These are phyloP conservation scores for Plasmodium relictum DNA, from an alignment of 169 alveolate species.

Conservation along the genomic window DNA sequence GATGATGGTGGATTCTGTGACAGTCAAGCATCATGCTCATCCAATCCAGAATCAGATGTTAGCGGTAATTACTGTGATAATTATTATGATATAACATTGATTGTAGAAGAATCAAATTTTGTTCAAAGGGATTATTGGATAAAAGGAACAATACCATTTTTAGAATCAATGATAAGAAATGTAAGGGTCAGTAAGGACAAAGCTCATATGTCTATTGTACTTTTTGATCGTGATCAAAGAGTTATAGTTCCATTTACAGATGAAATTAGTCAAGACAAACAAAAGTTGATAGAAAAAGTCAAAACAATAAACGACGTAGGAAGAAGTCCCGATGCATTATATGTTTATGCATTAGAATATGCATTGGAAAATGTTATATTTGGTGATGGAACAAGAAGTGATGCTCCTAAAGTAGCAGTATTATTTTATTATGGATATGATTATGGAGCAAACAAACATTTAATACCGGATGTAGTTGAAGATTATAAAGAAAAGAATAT, in stretches of 20 bases:
- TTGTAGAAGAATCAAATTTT: constrained; percentile 65
- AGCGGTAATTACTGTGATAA: constrained; percentile 64
- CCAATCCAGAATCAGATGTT: neutral
- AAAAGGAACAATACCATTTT: constrained; percentile 69
- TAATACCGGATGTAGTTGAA: constrained; percentile 69
- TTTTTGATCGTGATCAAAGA: constrained; percentile 29
- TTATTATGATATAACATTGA: constrained; percentile 60
- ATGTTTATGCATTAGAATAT: constrained; percentile 60
- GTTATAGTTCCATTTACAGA: constrained; percentile 69
- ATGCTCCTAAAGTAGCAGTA: constrained; percentile 72
- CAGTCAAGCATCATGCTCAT: constrained; percentile 5
- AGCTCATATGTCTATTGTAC: constrained; percentile 64
- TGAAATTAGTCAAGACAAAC: constrained; percentile 66
- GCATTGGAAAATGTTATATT: constrained; percentile 58
- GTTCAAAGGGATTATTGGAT: constrained; percentile 70
- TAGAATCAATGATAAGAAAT: constrained; percentile 71
- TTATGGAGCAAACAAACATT: constrained; percentile 59
- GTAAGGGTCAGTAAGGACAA: constrained; percentile 63
- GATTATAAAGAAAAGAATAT: constrained; percentile 33
- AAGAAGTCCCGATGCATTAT: constrained; percentile 24
- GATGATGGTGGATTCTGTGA: constrained; percentile 63
- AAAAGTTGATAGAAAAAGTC: constrained; percentile 50
- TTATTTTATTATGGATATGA: constrained; percentile 72
- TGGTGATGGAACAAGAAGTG: constrained; percentile 62
- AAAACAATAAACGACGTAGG: constrained; percentile 34